These are phyloP conservation scores for Austroboletus niveus DNA, from an alignment of 1,284 basidiomycete genomes.

Conservation along the genomic window DNA sequence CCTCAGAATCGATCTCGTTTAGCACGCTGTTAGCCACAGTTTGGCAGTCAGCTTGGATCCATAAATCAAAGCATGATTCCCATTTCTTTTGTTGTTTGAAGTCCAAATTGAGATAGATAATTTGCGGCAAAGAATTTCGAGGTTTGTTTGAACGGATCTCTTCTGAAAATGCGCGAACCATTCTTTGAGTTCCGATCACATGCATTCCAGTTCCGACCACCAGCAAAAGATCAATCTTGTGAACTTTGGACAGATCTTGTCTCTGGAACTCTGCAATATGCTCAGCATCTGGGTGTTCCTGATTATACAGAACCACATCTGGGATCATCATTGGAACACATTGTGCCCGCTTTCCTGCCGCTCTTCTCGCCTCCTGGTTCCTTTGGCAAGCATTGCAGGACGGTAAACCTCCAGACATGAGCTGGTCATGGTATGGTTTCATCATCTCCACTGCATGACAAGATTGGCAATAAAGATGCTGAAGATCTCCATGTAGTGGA, in stretches of 20 bases:
- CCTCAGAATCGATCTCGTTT: too few relatives aligned
- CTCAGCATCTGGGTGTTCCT: slow-evolving; percentile 4
- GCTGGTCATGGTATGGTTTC: not conserved
- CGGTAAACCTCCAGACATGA: slow-evolving; percentile 1
- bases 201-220: slow-evolving; percentile 15
- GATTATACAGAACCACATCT: slow-evolving; percentile 11
- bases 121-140: too few relatives aligned
- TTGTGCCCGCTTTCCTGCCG: not conserved
- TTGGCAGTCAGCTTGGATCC: slow-evolving; percentile 14
- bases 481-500: slow-evolving; percentile 6
- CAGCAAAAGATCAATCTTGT: slow-evolving; percentile 2
- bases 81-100: slow-evolving; percentile 8
- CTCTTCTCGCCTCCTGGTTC: not conserved
- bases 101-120: slow-evolving; percentile 10
- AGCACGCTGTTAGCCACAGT: not conserved
- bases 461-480: slow-evolving; percentile 7
- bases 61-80: slow-evolving; percentile 8
- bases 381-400: not conserved
- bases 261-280: slow-evolving; percentile 2
- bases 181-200: slow-evolving; percentile 8
- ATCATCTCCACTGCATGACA: slow-evolving; percentile 4
- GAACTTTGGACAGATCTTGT: not conserved
- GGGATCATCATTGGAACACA: slow-evolving; percentile 3
- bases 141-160: too few relatives aligned
- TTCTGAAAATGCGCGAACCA: slow-evolving; percentile 6